These are phyloP conservation scores for Sporothrix phasma DNA, from an alignment of 2,329 filamentous ascomycete species.

Conservation along the genomic window DNA sequence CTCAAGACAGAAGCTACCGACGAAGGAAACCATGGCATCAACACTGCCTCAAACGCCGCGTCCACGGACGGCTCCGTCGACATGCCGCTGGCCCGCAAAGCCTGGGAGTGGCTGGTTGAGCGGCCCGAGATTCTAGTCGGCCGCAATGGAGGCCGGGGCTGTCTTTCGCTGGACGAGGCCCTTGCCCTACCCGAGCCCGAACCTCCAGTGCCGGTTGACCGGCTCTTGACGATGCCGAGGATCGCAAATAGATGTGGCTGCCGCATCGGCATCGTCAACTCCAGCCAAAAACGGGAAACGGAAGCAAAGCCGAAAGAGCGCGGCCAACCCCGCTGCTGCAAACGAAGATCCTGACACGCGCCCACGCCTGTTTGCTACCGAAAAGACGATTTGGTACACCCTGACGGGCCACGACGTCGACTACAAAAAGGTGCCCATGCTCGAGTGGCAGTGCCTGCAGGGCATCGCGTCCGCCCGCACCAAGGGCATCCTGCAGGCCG, in stretches of 20 bases:
- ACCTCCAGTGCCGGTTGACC: neutral
- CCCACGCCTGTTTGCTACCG: constrained; percentile 38
- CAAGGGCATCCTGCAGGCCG: constrained; percentile 50
- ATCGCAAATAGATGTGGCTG: neutral
- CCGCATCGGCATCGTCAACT: neutral
- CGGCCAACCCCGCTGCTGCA: neutral
- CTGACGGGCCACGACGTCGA: constrained; percentile 51
- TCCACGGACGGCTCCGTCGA: neutral
- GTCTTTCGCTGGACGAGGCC: constrained; percentile 32
- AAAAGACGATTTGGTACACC: constrained; percentile 49
- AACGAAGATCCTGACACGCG: constrained; percentile 16
- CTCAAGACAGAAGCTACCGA: neutral
- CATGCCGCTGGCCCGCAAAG: constrained; percentile 28
- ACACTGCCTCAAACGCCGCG: neutral
- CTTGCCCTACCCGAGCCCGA: constrained; percentile 29
- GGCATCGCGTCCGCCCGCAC: constrained; percentile 46
- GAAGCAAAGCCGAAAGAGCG: neutral
- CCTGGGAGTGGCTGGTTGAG: constrained; percentile 33
- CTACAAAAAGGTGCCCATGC: constrained; percentile 45
- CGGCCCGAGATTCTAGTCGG: constrained; percentile 34
- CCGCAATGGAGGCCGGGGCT: constrained; percentile 27
- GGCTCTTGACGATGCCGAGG: neutral
- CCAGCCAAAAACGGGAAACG: neutral
- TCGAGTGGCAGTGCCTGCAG: constrained; percentile 49
- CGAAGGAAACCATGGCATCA: neutral